Conservation (phyloP, 1,284 basidiomycete genomes). For the Ganoderma multipileum region DNA sequence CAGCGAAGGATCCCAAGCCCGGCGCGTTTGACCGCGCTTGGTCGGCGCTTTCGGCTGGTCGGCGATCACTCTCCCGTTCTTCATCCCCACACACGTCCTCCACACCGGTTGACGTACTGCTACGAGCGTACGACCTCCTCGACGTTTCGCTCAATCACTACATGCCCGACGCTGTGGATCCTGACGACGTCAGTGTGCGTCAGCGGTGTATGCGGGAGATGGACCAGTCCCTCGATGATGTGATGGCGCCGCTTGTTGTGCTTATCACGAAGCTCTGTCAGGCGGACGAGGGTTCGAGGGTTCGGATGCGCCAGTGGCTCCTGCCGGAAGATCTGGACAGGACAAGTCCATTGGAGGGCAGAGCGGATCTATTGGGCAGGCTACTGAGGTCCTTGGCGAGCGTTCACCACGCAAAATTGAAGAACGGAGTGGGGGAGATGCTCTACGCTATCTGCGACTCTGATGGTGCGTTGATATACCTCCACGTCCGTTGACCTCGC, state of each 20-base stretch:
- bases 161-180: constrained; percentile 67
- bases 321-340: constrained; percentile 84
- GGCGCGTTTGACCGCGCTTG: constrained; percentile 71
- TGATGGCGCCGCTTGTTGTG: constrained; percentile 76
- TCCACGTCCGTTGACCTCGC: constrained; percentile 1
- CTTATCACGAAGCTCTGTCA: constrained; percentile 75
- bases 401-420: constrained; percentile 74
- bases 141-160: constrained; percentile 68
- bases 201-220: constrained; percentile 54
- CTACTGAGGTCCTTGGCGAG: constrained; percentile 80
- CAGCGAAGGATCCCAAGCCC: constrained; percentile 46
- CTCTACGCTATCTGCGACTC: constrained; percentile 82
- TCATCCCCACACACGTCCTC: constrained; percentile 36
- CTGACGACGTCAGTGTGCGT: constrained; percentile 67
- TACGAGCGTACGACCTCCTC: constrained; percentile 69
- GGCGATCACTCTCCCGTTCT: constrained; percentile 54
- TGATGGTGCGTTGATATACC: constrained; percentile 63
- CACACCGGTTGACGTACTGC: constrained; percentile 56
- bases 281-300: constrained; percentile 63
- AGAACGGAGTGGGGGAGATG: constrained; percentile 85
- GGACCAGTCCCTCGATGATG: constrained; percentile 73
- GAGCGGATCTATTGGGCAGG: constrained; percentile 77
- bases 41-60: constrained; percentile 60
- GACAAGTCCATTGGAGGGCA: constrained; percentile 72
- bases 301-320: constrained; percentile 67